These are phyloP conservation scores for Aspergillus ruber DNA, from an alignment of 2,329 filamentous ascomycete species.

Conservation along the genomic window DNA sequence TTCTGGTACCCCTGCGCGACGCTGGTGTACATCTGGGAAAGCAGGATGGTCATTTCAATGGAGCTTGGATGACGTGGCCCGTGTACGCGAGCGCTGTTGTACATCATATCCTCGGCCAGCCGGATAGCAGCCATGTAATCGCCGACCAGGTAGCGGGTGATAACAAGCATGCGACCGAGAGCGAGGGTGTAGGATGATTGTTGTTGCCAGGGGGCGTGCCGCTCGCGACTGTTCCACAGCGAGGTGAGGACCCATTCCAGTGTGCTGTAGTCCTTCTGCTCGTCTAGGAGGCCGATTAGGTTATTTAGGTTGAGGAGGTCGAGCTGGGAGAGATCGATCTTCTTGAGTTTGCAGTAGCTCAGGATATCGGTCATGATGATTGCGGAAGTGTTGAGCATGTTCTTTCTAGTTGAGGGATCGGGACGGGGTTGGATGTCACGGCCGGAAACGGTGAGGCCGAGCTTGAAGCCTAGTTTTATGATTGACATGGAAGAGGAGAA, in stretches of 20 bases:
- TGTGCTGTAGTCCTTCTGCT: constrained; percentile 40
- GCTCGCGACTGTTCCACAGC: constrained; percentile 42
- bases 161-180: constrained; percentile 46
- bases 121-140: constrained; percentile 40
- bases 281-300: constrained; percentile 38
- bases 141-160: constrained; percentile 44
- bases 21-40: constrained; percentile 46
- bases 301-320: constrained; percentile 37
- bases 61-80: constrained; percentile 43
- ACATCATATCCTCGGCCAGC: constrained; percentile 49
- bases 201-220: constrained; percentile 35
- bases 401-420: constrained; percentile 30
- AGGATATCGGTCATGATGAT: constrained; percentile 39
- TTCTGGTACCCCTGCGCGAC: constrained; percentile 29
- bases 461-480: constrained; percentile 29
- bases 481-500: constrained; percentile 21
- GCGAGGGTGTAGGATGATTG: constrained; percentile 37
- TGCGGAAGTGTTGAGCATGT: constrained; percentile 35
- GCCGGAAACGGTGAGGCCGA: constrained; percentile 29
- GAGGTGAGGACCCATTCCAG: constrained; percentile 36
- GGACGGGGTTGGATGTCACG: constrained; percentile 31
- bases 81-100: constrained; percentile 50
- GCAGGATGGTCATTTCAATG: constrained; percentile 43
- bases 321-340: constrained; percentile 40
- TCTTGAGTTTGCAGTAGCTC: constrained; percentile 31